phyloP scores from a whole-genome alignment of 202 grass and related monocot genomes.

The Setaria italica region DNA sequence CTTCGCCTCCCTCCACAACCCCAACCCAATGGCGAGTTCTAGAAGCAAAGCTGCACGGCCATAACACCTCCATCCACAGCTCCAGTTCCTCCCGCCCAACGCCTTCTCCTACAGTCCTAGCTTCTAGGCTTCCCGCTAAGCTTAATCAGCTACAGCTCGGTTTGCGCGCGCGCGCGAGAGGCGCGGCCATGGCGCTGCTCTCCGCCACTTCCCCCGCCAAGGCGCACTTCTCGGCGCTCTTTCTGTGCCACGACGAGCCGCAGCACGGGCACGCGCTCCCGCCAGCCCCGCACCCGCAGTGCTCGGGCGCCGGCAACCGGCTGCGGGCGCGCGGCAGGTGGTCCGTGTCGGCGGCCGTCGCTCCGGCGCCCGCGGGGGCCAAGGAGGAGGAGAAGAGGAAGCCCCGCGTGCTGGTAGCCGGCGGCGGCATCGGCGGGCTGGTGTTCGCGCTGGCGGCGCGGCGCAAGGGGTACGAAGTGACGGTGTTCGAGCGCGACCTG shows the following conservation, averaged over 20 bases:
- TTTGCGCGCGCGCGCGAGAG: neutral
- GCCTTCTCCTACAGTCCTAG: neutral
- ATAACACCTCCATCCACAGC: constrained; percentile 10
- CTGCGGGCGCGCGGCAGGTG: constrained; percentile 30
- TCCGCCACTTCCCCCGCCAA: constrained; percentile 59
- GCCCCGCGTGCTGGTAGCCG: constrained; percentile 74
- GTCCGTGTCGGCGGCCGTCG: neutral
- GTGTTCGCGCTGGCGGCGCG: constrained; percentile 82
- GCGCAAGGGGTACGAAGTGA: constrained; percentile 91
- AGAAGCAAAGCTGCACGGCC: constrained; percentile 24
- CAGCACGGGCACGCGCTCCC: constrained; percentile 28
- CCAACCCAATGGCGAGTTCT: constrained; percentile 16
- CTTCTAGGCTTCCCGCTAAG: neutral
- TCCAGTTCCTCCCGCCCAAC: neutral
- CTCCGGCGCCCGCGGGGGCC: neutral
- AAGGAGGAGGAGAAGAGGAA: neutral
- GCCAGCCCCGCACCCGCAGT: neutral
- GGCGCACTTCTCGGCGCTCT: constrained; percentile 40
- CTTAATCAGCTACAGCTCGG: neutral
- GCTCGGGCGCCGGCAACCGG: constrained; percentile 12
- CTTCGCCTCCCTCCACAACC: constrained; percentile 15
- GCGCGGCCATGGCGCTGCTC: constrained; percentile 64
- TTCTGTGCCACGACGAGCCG: constrained; percentile 52
- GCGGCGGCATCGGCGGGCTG: constrained; percentile 90
- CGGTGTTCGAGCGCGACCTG: constrained; percentile 94